Evolutionary conservation across 768 basidiomycete species (phyloP), one percentile per base, ranked within the genome.

Genomic region (Kwoniella heveanensis): DNA sequence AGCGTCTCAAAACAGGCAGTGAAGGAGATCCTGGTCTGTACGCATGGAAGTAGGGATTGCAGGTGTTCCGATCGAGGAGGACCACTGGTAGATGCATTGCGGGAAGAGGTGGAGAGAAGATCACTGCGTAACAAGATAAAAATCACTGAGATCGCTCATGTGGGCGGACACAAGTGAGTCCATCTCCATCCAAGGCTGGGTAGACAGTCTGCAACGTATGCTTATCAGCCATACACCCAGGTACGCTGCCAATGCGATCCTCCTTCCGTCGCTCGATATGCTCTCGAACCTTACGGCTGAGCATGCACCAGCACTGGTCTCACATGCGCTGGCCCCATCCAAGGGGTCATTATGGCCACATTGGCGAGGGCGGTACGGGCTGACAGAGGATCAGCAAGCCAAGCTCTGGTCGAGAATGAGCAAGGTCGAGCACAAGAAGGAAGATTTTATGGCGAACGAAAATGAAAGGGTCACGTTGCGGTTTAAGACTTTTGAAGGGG

Each of bases 111-210:
- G 7, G 75, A 74, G 39, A 78, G 72, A 44, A 82, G 83, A 53
- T 77, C 74, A 22, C 64, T 78, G 49, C 64, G 32, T 10, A 72
- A 82, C 32, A 67, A 65, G 69, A 83, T 83, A 24, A 76, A 76
- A 48, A 81, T 91, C 1, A 85, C 85, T 2, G 86, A 90, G 66
- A 85, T 88, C 6, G 88, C 85, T 1, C 91, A 93, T 77, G 86
- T 93, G 54, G 91, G 91, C 0, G 90, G 90, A 25, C 91, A 93
- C 79, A 84, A 89, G 90, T 90, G 72, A 74, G 87, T 83, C 17
- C 8, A 44, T 44, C 15, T 17, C 39, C 3, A 17, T 7, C 17
- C 39, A 10, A n/a, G n/a, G n/a, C n/a, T n/a, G n/a, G n/a, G n/a
- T n/a, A n/a, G n/a, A n/a, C n/a, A n/a, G n/a, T n/a, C n/a, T n/a